These are phyloP conservation scores for Ambrosia hybrid DNA, from an alignment of 140 eudicot genomes.

Conservation along the genomic window DNA sequence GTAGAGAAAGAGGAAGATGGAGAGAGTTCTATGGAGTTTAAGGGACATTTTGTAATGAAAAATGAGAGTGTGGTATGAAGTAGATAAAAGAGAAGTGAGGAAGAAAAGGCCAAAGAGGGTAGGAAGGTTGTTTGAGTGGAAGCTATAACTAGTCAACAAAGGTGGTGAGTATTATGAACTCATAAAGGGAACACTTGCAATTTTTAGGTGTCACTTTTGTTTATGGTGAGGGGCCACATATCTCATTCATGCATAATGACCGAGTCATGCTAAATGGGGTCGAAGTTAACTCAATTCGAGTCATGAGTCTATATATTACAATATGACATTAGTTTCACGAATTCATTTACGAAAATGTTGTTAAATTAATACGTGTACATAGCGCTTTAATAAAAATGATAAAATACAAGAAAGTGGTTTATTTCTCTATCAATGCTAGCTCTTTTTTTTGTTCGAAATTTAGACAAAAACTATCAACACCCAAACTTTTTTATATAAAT, in stretches of 20 bases:
- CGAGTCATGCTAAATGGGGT: slow-evolving; percentile 18
- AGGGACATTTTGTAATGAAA: slow-evolving; percentile 36
- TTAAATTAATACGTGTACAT: too few relatives aligned
- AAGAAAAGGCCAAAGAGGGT: slow-evolving; percentile 30
- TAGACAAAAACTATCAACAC: too few relatives aligned
- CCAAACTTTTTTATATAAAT: too few relatives aligned
- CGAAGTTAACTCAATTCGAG: slow-evolving; percentile 25
- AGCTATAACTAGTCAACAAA: slow-evolving; percentile 27
- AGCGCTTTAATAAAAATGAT: too few relatives aligned
- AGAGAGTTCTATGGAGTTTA: slow-evolving; percentile 28
- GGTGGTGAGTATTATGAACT: slow-evolving; percentile 21
- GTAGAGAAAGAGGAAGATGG: slow-evolving; percentile 24
- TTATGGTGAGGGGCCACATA: slow-evolving; percentile 38
- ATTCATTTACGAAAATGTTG: too few relatives aligned
- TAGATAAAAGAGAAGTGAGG: slow-evolving; percentile 28
- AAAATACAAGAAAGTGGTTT: too few relatives aligned
- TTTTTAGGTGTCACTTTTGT: slow-evolving; percentile 30
- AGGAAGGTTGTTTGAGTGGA: slow-evolving; percentile 39
- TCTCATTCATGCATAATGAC: slow-evolving; percentile 32
- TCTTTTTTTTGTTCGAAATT: too few relatives aligned
- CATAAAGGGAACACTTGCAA: slow-evolving; percentile 19
- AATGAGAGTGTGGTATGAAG: slow-evolving; percentile 25
- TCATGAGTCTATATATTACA: slow-evolving; percentile 22
- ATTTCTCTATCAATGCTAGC: too few relatives aligned
- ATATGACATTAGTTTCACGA: background rate